Evolutionary conservation across 1,139 yeast species (phyloP), one percentile per base, ranked within the genome.

Genomic region (Taphrina communis): DNA sequence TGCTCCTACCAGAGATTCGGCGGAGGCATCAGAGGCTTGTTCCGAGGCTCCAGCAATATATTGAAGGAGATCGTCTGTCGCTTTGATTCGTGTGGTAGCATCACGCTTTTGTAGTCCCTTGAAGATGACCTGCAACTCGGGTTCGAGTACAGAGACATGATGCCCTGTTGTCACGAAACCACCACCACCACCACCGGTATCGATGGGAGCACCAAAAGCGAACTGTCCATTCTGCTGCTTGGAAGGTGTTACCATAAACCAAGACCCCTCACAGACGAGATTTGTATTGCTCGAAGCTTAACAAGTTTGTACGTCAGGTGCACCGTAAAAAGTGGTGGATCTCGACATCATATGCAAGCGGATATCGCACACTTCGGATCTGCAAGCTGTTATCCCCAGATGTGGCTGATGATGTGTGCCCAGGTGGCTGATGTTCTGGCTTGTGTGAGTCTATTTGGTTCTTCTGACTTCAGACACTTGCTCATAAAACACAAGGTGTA

Each of bases 41-140:
- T 31, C 31, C 17, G 25, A 17, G 19, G 31, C 84, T 36, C 78
- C 78, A 62, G 80, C 78, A 36, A 77, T 61, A 31, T 71, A 69
- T 19, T 74, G 75, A 4, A 83, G 73, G 44, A 93, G 78, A 51
- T 90, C 96, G 11, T 74, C 77, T 46, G 91, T 79, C 0, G 96
- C 92, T 75, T 88, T 89, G 74, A 91, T 97, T 75, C 88, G 89
- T 0, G 99, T 94, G 31, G 86, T 87, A 14, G 89, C 83, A 75
- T 92, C 97, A 75, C 89, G 86, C 77, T 92, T 93, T 75, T 88
- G 76, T 58, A 93, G 78, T 17, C 89, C 85, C 76, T 90, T 92
- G 80, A 92, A 89, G 12, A 87, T 80, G 21, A 93, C 82, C 51
- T 84, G 84, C 68, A 89, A 75, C 35, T 39, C 57, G 12, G 70